Base-by-base conservation (phyloP, 768 basidiomycete species). In the Suillus paluster region DNA sequence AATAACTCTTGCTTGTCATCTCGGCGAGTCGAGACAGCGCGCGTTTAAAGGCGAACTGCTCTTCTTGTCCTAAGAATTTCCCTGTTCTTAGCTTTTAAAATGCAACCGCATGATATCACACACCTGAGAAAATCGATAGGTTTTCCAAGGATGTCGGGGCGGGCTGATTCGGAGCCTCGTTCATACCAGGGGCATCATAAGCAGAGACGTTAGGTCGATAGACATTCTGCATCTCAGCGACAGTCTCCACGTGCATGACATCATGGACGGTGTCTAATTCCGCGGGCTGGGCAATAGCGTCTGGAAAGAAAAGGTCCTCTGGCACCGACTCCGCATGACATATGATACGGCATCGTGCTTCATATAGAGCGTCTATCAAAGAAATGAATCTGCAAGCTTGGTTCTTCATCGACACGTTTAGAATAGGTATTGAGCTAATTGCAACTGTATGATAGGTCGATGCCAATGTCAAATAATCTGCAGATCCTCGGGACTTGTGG, bases 1-100 rank as follows among this genome's bases (percentile, higher is more conserved):
- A 66, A 67, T 82, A 81, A 21, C 56, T 63, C 49, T 71, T 68
- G 63, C 79, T 79, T 19, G 83, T 83, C 83, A 86, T 86, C 71
- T 88, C 85, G 61, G 81, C 73, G 21, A 87, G 72, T 27, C 85
- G 77, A 15, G 85, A 87, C 21, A 87, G 79, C 2, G 86, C 87
- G 44, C 86, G 81, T 73, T 84, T 84, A 78, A 82, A 87, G 2
- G 84, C 84, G 67, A 87, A 87, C 39, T 83, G 80, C 70, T 88
- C 86, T 66, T 87, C 87, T 69, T 86, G 78, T 17, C 83, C 86
- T 71, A 75, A 71, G 57, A 38, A 53, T 34, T 11, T n/a, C 12
- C 30, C 12, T 33, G 33, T 34, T 23, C 12, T n/a, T 15, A 21
- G 12, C 21, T 36, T 41, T 33, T 12, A 11, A 50, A 19, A 46